Evolutionary conservation across 1,284 basidiomycete genomes (phyloP), one percentile per base, ranked within the genome.

Genomic region (Cystobasidium slooffiae): DNA sequence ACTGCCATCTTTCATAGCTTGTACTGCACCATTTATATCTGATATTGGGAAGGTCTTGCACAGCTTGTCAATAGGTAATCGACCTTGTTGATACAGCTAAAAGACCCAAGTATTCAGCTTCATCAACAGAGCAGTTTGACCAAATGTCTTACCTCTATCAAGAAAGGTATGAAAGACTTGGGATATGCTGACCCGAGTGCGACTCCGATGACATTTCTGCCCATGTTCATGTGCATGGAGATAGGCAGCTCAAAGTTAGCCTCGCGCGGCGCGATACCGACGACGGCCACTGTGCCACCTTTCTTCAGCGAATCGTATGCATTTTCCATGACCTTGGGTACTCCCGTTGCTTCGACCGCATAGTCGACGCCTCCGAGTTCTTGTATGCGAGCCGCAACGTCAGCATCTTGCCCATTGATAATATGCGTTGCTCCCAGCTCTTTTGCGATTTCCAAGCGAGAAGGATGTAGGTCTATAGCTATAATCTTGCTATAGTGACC

Each of bases 1-100:
- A 12, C 31, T 43, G 31, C 66, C 66, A 59, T 68, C 66, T 22
- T 68, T 56, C 66, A 68, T 68, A 39, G 66, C 66, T 56, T 43
- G 18, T 12, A 68, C 6, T 18, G 66, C 66, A 5, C 20, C 55
- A 37, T 68, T 24, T 8, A 68, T 14, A 16, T 68, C 18, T 12
- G 37, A 43, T 39, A 58, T 58, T 39, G 22, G 52, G 55, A 56
- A 68, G 9, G 16, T n/a, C 53, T 68, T 68, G n/a, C 41, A 31
- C 16, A 68, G 39, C 43, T 68, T 68, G n/a, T 68, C 53, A 8
- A 68, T 4, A 9, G 66, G 66, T 14, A 68, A 22, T 43, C 52
- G 24, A n/a, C 66, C 66, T 39, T 68, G 39, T 10, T 44, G n/a
- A 41, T 56, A 56, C 37, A 68, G 66, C 64, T 66, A 10, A 9